Conservation (phyloP, 192 early-diverging fungal species). For the Dispira simplex region DNA sequence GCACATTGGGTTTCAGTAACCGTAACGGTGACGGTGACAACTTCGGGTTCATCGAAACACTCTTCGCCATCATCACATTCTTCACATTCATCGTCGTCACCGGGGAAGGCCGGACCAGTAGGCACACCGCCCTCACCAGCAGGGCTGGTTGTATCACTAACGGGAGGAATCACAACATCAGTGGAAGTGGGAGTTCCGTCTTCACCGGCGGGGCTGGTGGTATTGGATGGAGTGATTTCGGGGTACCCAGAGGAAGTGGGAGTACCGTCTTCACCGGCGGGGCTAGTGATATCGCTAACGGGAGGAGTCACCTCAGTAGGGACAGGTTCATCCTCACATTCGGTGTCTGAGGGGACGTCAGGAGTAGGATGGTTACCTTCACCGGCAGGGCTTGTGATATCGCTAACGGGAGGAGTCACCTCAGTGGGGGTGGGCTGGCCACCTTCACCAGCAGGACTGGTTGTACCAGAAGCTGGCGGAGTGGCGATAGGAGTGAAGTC, state of each 20-base stretch:
- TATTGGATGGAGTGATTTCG: too few species aligned
- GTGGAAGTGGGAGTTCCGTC: not conserved
- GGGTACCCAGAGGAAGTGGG: too few species aligned
- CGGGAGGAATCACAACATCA: not conserved
- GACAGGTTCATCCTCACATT: not conserved
- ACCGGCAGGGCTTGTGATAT: not conserved
- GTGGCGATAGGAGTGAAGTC: too few species aligned
- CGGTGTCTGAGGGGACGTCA: not conserved
- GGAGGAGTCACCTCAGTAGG: not conserved
- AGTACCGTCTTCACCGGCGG: not conserved
- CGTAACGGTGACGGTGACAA: slow-evolving; percentile 8
- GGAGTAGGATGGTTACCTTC: not conserved
- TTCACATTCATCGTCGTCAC: not conserved
- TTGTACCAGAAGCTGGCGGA: too few species aligned
- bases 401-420: not conserved
- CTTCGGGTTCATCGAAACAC: not conserved
- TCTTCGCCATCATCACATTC: slow-evolving; percentile 5
- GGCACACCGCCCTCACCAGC: not conserved
- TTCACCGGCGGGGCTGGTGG: not conserved
- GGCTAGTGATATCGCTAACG: not conserved
- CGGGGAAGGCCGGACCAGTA: slow-evolving; percentile 1
- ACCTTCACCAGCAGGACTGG: too few species aligned
- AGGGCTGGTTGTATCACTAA: not conserved
- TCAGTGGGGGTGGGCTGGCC: too few species aligned
- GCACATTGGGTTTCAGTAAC: not conserved